Conservation (phyloP, 208 protist genomes). For the Perkinsela sp. region DNA sequence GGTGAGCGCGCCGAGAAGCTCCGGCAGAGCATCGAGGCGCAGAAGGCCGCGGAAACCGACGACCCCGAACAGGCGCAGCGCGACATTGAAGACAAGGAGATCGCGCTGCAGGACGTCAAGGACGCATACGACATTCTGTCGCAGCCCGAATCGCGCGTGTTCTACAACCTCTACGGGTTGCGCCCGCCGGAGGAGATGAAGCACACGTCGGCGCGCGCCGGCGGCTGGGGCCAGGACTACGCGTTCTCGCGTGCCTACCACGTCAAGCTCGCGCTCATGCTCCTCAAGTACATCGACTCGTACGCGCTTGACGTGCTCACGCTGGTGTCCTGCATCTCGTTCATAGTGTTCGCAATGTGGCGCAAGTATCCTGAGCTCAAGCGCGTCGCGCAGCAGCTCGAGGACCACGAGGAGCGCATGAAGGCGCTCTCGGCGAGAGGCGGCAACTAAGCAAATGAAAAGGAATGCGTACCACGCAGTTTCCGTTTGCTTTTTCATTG, state of each 20-base stretch:
- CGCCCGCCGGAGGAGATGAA: conserved; percentile 55
- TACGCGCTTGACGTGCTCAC: not conserved
- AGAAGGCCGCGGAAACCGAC: conserved; percentile 20
- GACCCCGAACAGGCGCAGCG: conserved; percentile 9
- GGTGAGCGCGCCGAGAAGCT: conserved; percentile 27
- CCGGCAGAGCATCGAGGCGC: conserved; percentile 21
- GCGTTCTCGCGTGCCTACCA: not conserved
- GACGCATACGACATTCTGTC: conserved; percentile 55
- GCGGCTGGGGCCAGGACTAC: conserved; percentile 49
- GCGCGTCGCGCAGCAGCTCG: not conserved
- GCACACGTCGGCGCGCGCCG: conserved; percentile 25
- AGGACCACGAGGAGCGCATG: not conserved
- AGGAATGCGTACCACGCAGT: too few species aligned
- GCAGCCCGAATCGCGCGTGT: conserved; percentile 37
- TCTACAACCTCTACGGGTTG: conserved; percentile 54
- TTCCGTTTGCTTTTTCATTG: too few species aligned
- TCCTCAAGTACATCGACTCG: not conserved
- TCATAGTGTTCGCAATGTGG: not conserved
- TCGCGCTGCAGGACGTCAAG: conserved; percentile 43
- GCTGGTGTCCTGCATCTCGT: not conserved
- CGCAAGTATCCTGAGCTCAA: not conserved
- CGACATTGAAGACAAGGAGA: conserved; percentile 16
- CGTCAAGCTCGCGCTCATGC: not conserved
- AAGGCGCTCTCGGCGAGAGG: not conserved
- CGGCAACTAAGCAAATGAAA: too few species aligned